phyloP scores from a whole-genome alignment of 306 rosid species.

The Cucumis melo region DNA sequence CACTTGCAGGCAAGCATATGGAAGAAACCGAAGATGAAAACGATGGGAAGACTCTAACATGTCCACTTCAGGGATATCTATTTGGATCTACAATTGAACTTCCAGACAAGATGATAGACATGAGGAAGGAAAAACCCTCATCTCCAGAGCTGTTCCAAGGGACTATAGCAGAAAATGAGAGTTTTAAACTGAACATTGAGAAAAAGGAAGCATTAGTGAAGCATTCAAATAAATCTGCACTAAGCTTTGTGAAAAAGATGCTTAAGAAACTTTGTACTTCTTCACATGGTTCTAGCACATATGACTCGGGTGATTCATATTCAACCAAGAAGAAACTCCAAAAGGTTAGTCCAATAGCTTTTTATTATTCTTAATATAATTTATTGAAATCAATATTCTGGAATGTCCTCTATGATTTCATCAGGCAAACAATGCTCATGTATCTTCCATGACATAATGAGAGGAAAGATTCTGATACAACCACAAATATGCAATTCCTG shows the following conservation, averaged over 20 bases:
- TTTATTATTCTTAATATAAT: neutral
- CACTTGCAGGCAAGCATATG: constrained; percentile 43
- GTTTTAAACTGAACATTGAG: constrained; percentile 16
- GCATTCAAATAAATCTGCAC: constrained; percentile 35
- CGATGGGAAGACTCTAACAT: constrained; percentile 32
- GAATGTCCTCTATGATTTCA: neutral
- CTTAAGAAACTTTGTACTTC: constrained; percentile 35
- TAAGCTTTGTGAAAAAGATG: constrained; percentile 45
- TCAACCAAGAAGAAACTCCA: constrained; percentile 41
- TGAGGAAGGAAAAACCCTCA: constrained; percentile 49
- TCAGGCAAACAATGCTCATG: neutral
- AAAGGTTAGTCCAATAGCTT: constrained; percentile 44
- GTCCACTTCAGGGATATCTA: constrained; percentile 88
- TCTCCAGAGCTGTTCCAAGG: constrained; percentile 51
- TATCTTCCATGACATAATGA: neutral
- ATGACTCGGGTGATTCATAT: constrained; percentile 16
- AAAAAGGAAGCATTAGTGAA: constrained; percentile 22
- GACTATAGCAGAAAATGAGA: constrained; percentile 33
- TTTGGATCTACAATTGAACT: constrained; percentile 56
- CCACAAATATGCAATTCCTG: neutral
- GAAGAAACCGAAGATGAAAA: constrained; percentile 47
- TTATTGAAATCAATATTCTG: neutral
- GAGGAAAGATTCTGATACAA: neutral
- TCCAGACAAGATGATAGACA: constrained; percentile 30
- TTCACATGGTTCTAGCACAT: constrained; percentile 20